Percentiles rank a stretch among this genome's conserved stretches.
These are phyloP conservation scores for Musa itinerans DNA, from an alignment of 176 grass and related monocot species.

Conservation along the genomic window DNA sequence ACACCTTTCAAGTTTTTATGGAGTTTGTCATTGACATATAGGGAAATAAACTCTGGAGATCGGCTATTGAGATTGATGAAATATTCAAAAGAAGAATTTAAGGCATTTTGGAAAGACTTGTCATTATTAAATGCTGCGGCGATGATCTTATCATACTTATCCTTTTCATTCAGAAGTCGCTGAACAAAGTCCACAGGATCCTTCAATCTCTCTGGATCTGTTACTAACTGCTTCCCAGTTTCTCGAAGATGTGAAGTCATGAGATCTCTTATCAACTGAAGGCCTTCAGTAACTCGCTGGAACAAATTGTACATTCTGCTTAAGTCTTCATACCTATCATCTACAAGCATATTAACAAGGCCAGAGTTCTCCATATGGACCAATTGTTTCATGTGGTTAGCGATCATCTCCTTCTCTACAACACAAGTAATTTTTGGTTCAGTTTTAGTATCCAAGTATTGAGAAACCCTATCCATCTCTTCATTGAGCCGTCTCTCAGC, in stretches of 20 bases:
- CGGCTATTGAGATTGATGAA: conserved; percentile 92
- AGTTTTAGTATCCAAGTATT: conserved; percentile 2
- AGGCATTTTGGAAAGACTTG: conserved; percentile 46
- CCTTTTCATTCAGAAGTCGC: conserved; percentile 27
- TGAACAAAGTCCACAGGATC: conserved; percentile 5
- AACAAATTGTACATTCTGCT: conserved; percentile 77
- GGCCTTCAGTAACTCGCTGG: conserved; percentile 66
- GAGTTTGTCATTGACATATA: conserved; percentile 87
- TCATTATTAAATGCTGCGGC: conserved; percentile 80
- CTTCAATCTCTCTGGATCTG: not conserved
- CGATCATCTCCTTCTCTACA: conserved; percentile 27
- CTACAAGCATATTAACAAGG: conserved; percentile 79
- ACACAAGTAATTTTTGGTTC: conserved; percentile 80
- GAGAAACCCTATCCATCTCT: conserved; percentile 88
- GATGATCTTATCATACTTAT: conserved; percentile 67
- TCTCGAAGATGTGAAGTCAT: not conserved
- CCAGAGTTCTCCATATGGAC: conserved; percentile 10
- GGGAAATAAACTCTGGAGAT: conserved; percentile 88
- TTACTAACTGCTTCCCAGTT: conserved; percentile 13
- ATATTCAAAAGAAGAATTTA: conserved; percentile 39
- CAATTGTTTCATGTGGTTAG: too few relatives aligned
- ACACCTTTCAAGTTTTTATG: conserved; percentile 74
- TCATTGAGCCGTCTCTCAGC: conserved; percentile 80
- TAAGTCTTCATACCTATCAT: conserved; percentile 77
- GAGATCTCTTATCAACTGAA: conserved; percentile 42